Evolutionary conservation across 441 rosid genomes (phyloP), one percentile per base, ranked within the genome.

Genomic region (Isatis lusitanica): DNA sequence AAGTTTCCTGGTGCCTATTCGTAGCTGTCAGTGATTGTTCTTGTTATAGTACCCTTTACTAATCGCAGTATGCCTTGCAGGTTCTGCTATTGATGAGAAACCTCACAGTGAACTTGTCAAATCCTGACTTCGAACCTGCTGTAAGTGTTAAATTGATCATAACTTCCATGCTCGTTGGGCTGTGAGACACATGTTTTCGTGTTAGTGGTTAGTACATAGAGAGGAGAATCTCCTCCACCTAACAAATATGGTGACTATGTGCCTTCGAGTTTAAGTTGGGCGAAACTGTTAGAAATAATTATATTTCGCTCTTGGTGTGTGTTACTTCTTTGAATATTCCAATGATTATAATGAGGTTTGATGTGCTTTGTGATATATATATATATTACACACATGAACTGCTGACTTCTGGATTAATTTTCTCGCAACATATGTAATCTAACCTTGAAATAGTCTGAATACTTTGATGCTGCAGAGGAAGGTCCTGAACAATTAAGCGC

Each of bases 11-110:
- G 24, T 56, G 12, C 40, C 7, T 31, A 56, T 47, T 13, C 31
- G 66, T 58, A 31, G 30, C 62, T 59, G 52, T 71, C 56, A 51
- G 67, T 66, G 43, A 26, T 51, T 66, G 16, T 61, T 35, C 48
- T 43, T 59, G 3, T 21, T 42, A 16, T 39, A 33, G 52, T 16
- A 39, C 40, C 53, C 31, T 30, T 63, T 31, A 42, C 40, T 65
- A 55, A 73, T 47, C 6, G 58, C 71, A 31, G 8, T 44, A 56
- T 46, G 30, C 51, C 38, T 74, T 2, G 83, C 83, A 87, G 92
- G 92, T 85, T 63, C 66, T 87, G 62, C 79, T 87, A 65, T 62
- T 87, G 84, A 87, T 87, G 88, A 83, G 78, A 74, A 87, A 87
- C 80, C 88, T 87, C 72, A 80, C 88, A 58, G 64, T 85, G 38